Base-by-base conservation (phyloP, 2,329 filamentous ascomycete genomes). In the Ophiostoma perfectum region DNA sequence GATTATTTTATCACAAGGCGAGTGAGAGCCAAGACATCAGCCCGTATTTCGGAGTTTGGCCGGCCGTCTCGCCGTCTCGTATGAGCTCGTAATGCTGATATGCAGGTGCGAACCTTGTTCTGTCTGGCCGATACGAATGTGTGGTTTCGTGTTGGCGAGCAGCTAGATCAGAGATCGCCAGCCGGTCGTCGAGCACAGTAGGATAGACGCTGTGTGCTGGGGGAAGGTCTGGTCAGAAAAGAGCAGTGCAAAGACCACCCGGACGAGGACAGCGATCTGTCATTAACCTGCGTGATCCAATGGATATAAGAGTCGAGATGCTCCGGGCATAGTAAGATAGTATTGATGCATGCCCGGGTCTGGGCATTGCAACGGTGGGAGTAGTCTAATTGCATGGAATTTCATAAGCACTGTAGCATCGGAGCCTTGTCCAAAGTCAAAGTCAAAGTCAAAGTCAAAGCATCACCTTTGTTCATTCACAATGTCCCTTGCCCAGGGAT, bases 41-140 rank as follows among this genome's bases (percentile, higher is more conserved):
- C 16, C 65, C 52, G 65, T 66, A 55, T 60, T 58, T 42, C 18
- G 65, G 47, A 62, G 65, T 38, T 27, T n/a, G 36, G 18, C 42
- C 42, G 5, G 18, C 2, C 0, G 6, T n/a, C 9, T 55, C 8
- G 5, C 27, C 27, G 27, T 27, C 42, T 44, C n/a, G 49, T 55
- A 55, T 36, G 49, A 55, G 49, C n/a, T 55, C 49, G 49, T 55
- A 55, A 55, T 55, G 49, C 49, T 27, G 49, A 27, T 55, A 27
- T 55, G n/a, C 49, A 55, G 18, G 12, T 16, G 14, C 14, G 11
- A 55, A 7, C n/a, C 18, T 55, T 7, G 49, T 16, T 6, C 16
- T 16, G 14, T 55, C 27, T 55, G 6, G 49, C 45, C 6, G 42
- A 5, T 47, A 47, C 5, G 45, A 16, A 5, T 11, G 45, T 12